Base-by-base conservation (phyloP, 2,329 filamentous ascomycete species). In the Mariannaea sp. region DNA sequence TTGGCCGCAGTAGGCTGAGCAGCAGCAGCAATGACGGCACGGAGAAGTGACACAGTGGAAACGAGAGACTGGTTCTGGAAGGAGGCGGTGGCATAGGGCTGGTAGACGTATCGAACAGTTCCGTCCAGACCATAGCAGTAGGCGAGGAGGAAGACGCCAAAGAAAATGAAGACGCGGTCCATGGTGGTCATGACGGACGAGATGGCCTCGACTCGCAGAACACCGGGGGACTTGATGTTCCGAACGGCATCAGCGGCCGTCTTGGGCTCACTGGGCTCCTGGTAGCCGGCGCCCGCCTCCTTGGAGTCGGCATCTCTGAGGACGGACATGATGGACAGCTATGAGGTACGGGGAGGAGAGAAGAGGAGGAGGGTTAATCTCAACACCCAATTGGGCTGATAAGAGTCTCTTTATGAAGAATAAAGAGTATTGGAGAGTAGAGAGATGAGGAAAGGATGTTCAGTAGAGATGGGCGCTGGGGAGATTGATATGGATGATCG, bases 41-140 rank as follows among this genome's bases (percentile, higher is more conserved):
- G 77, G 5, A 86, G 69, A 6, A 84, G 81, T 63, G 80, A 82
- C 58, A 87, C 74, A 1, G 83, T 83, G 0, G 83, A 75, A 1
- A 84, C 71, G 9, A 85, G 71, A 22, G 81, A 84, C 65, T 87
- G 83, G 8, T 73, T 59, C 1, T 63, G 58, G 56, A 79, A 84
- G 1, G 68, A 73, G 1, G 76, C 72, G 0, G 82, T 82, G 1
- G 84, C 84, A 36, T 73, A 70, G 3, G 83, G 75, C 73, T 84
- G 82, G 65, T 81, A 85, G 6, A 77, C 75, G 57, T 76, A 79
- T 12, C 83, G 77, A 36, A 86, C 73, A 1, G 75, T 80, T 19
- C 80, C 80, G 57, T 86, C 83, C 17, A 87, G 74, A 2, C 82
- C 80, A 65, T 87, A 88, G 27, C 78, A 81, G 66, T 86, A 88